Conservation (phyloP, 352 stramenopile genomes). For the Pythium rishiriense region DNA sequence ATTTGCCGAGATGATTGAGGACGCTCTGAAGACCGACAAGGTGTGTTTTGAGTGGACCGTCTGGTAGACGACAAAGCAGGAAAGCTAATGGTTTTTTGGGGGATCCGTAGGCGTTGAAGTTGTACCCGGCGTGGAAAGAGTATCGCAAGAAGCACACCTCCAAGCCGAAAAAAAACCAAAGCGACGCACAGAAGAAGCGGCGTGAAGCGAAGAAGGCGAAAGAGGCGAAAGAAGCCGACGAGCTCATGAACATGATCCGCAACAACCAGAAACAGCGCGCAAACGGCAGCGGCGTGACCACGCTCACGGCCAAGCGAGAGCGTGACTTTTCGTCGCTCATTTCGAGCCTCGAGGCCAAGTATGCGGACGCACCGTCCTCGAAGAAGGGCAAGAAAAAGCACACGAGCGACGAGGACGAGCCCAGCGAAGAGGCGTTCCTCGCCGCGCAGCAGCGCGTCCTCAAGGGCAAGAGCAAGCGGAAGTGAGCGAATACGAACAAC, state of each 20-base stretch:
- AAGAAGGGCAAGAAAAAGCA: slow-evolving; percentile 42
- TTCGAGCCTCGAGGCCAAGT: slow-evolving; percentile 62
- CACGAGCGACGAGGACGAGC: slow-evolving; percentile 24
- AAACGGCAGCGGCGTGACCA: slow-evolving; percentile 29
- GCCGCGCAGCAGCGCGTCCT: slow-evolving; percentile 56
- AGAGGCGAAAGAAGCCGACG: slow-evolving; percentile 62
- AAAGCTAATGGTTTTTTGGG: not conserved
- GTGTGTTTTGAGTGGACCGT: slow-evolving; percentile 18
- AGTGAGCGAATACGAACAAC: slow-evolving; percentile 19
- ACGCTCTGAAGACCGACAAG: slow-evolving; percentile 52
- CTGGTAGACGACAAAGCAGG: not conserved
- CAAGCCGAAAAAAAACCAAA: slow-evolving; percentile 41
- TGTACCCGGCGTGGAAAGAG: slow-evolving; percentile 42
- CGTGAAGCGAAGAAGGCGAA: slow-evolving; percentile 55
- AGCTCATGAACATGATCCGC: slow-evolving; percentile 60
- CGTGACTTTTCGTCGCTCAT: slow-evolving; percentile 61
- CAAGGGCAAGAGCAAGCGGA: slow-evolving; percentile 28
- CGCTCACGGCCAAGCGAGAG: slow-evolving; percentile 48
- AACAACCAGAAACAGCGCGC: slow-evolving; percentile 47
- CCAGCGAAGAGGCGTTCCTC: slow-evolving; percentile 68
- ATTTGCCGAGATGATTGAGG: slow-evolving; percentile 67
- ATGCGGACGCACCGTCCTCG: slow-evolving; percentile 39
- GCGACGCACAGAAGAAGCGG: slow-evolving; percentile 38
- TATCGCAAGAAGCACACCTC: slow-evolving; percentile 44
- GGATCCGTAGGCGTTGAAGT: slow-evolving; percentile 31